Base-by-base conservation (phyloP, 2,329 filamentous ascomycete genomes). In the Trichoderma cornu-damae region DNA sequence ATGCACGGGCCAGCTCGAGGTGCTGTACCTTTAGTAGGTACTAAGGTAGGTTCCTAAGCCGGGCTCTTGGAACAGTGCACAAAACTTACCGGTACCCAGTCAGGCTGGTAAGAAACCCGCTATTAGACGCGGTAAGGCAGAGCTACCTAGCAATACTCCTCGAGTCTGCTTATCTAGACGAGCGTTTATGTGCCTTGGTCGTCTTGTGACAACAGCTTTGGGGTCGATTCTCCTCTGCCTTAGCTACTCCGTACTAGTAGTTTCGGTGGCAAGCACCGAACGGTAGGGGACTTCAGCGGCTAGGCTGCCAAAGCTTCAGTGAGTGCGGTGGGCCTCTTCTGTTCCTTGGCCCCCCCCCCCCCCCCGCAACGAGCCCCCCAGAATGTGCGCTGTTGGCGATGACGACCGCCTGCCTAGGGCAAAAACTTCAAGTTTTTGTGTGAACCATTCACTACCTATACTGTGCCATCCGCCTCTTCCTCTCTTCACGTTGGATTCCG, bases 301-400 rank as follows among this genome's bases (percentile, higher is more conserved):
- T 46, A 46, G n/a, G 26, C 22, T 9, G n/a, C 20, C 40, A 51
- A 40, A 43, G 30, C 40, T 54, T 37, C 51, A 54, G 51, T 8
- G 51, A 54, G 28, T 46, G 51, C 51, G n/a, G 40, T 54, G 46
- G 51, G 30, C 51, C 40, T 54, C 14, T 54, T 22, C 7, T 43
- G 46, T 43, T 50, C 44, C 54, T 57, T 44, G 54, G 50, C 54
- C 54, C 54, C 54, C 46, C 54, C 44, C 54, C 50, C 44, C 44
- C 49, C 54, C 54, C 54, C 54, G 54, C 54, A 50, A 44, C 22
- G 28, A 43, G 5, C 7, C 11, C 35, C 32, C 53, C 8, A 16
- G 34, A 8, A 34, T 48, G 26, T 38, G 38, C 22, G 34, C 53
- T 26, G 35, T 30, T 50, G 28, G 54, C 14, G 38, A 57, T 51